A percentile compares a stretch with the other conserved stretches of the same genome.
phyloP scores from a whole-genome alignment of 768 basidiomycete genomes.

The Suillus occidentalis region DNA sequence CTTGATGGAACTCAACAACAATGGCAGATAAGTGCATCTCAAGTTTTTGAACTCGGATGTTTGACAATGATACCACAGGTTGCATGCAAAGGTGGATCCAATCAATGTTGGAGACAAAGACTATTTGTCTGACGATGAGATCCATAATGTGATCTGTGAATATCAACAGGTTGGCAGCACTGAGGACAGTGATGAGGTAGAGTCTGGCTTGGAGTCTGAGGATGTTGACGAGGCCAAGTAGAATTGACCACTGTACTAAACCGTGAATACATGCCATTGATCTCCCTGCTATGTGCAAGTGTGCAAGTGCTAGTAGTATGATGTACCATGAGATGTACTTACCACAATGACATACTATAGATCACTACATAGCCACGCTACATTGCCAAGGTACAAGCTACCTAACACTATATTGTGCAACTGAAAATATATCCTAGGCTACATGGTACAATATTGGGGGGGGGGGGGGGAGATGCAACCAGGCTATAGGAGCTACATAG shows the following conservation, averaged over 20 bases:
- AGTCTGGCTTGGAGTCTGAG: neutral
- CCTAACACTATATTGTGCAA: neutral
- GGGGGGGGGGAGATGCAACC: neutral
- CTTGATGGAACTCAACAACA: neutral
- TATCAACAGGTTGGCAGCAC: neutral
- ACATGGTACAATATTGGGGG: neutral
- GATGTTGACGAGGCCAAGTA: neutral
- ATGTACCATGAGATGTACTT: neutral
- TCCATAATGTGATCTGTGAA: neutral
- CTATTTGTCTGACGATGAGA: neutral
- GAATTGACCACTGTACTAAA: neutral
- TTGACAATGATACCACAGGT: neutral
- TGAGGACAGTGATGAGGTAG: neutral
- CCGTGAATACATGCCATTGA: neutral
- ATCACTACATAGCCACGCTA: neutral
- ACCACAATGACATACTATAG: neutral
- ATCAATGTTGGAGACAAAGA: neutral
- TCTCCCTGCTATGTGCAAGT: neutral
- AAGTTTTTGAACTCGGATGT: neutral
- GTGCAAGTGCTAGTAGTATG: neutral
- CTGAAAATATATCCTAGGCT: too few relatives aligned
- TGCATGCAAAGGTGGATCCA: conserved; percentile 5
- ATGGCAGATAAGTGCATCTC: neutral
- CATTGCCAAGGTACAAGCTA: neutral
- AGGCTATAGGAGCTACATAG: neutral